These are phyloP conservation scores for Tuber microsphaerosporum DNA, from an alignment of 495 filamentous ascomycete species.

Conservation along the genomic window DNA sequence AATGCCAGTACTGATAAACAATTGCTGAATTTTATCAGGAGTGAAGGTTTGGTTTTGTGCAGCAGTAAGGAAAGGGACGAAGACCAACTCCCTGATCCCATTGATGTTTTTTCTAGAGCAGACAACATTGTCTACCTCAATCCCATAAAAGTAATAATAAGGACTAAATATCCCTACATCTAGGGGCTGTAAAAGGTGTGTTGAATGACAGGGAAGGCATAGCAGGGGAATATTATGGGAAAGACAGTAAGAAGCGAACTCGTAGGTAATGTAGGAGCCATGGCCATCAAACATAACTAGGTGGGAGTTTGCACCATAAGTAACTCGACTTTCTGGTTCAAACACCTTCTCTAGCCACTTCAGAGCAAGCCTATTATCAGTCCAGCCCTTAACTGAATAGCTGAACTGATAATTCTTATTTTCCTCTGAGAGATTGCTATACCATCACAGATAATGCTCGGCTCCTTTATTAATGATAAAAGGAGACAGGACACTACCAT, in stretches of 20 bases:
- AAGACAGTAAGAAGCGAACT: conserved; percentile 18
- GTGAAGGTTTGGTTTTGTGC: no score
- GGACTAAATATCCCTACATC: conserved; percentile 24
- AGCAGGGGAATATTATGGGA: conserved; percentile 14
- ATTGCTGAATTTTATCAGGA: no score
- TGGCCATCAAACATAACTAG: conserved; percentile 28
- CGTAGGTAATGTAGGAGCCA: conserved; percentile 17
- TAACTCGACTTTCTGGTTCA: neutral
- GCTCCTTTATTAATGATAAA: conserved; percentile 16
- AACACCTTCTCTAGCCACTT: conserved; percentile 13
- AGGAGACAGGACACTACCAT: conserved; percentile 12
- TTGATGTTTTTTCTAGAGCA: no score
- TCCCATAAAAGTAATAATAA: neutral
- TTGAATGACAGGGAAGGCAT: conserved; percentile 23
- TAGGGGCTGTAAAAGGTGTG: conserved; percentile 25
- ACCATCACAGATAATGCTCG: conserved; percentile 14
- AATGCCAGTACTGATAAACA: no score
- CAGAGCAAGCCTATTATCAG: conserved; percentile 9
- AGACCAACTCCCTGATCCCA: no score
- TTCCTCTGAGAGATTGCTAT: neutral
- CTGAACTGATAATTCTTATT: conserved; percentile 5
- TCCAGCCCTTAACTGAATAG: conserved; percentile 13
- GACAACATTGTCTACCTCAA: no score
- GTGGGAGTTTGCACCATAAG: neutral
- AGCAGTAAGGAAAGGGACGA: no score